Evolutionary conservation across 2,329 filamentous ascomycete species (phyloP).

Genomic region (Trichoderma sp.): DNA sequence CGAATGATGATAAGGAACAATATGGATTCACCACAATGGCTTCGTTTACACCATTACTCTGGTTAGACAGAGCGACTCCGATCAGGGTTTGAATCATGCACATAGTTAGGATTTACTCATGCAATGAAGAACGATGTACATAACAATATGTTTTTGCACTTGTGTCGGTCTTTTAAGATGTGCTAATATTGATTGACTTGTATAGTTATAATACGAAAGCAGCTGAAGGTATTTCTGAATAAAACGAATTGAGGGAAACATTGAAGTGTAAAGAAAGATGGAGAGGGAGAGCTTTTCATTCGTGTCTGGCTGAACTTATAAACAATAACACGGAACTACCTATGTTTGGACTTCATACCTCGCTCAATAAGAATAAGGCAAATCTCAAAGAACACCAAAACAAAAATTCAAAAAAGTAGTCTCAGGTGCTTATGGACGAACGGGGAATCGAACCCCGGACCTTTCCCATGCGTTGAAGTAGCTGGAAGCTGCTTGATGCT

Average conservation of each 20-base stretch:
- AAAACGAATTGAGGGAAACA: neutral
- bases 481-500: constrained; percentile 1
- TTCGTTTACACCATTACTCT: neutral
- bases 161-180: neutral
- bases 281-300: neutral
- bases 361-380: too few species aligned
- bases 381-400: neutral
- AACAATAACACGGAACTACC: too few species aligned
- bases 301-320: neutral
- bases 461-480: constrained; percentile 20
- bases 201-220: neutral
- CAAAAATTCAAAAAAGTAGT: neutral
- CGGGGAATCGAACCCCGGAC: constrained; percentile 28
- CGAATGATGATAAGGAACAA: constrained; percentile 7
- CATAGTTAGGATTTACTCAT: constrained; percentile 15
- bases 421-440: constrained; percentile 21
- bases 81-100: neutral
- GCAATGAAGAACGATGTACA: constrained; percentile 21
- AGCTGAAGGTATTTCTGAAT: neutral
- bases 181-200: neutral
- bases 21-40: neutral
- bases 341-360: neutral
- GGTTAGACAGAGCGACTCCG: neutral
- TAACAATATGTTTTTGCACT: neutral
- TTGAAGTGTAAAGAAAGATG: neutral